These are phyloP conservation scores for Cladosporium sp. DNA, from an alignment of 2,329 filamentous ascomycete species.

Conservation along the genomic window DNA sequence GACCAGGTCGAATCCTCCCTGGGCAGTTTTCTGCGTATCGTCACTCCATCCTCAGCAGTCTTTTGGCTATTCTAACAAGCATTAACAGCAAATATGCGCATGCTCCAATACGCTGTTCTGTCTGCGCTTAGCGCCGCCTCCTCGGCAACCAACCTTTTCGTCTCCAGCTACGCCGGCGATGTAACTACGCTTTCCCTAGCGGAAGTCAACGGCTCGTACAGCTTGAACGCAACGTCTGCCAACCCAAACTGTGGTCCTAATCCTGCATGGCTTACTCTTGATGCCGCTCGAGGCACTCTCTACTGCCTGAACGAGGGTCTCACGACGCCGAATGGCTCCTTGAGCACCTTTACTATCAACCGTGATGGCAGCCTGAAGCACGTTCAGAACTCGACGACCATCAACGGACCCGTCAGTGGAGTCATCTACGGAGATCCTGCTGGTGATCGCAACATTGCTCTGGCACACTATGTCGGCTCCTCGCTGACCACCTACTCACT, in stretches of 20 bases:
- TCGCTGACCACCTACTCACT: conserved; percentile 49
- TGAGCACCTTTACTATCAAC: conserved; percentile 46
- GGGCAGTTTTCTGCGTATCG: neutral
- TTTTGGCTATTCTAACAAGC: neutral
- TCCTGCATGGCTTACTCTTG: conserved; percentile 64
- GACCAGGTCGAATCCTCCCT: neutral
- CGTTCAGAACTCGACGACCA: conserved; percentile 38
- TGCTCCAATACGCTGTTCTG: conserved; percentile 18
- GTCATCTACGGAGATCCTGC: conserved; percentile 45
- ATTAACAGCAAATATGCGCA: conserved; percentile 15
- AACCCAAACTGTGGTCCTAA: conserved; percentile 54
- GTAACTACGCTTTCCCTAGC: conserved; percentile 45
- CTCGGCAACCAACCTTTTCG: conserved; percentile 44
- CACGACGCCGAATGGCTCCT: conserved; percentile 49
- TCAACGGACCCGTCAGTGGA: conserved; percentile 45
- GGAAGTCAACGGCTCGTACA: conserved; percentile 35
- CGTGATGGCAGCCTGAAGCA: conserved; percentile 43
- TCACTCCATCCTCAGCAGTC: neutral
- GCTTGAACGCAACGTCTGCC: conserved; percentile 49
- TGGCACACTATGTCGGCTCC: conserved; percentile 46
- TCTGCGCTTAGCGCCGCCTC: conserved; percentile 29
- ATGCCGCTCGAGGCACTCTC: conserved; percentile 52
- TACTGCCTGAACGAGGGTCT: conserved; percentile 65
- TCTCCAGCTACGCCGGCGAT: conserved; percentile 49
- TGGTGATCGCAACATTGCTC: conserved; percentile 40